These are phyloP conservation scores for Calocybe indica DNA, from an alignment of 768 basidiomycete species.

Conservation along the genomic window DNA sequence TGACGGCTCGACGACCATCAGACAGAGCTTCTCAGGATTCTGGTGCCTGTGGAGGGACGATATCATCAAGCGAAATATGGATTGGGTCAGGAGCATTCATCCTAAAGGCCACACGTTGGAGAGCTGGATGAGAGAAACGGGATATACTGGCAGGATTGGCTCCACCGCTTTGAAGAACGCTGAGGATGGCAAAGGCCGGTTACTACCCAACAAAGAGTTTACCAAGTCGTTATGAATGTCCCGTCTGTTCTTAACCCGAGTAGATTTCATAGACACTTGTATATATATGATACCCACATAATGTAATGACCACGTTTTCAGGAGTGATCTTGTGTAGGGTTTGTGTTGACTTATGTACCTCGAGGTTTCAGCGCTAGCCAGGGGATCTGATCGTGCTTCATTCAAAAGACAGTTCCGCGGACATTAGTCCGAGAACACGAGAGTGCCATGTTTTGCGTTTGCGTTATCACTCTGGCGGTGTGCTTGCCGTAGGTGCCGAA, in stretches of 20 bases:
- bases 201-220: slow-evolving; percentile 16
- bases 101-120: slow-evolving; percentile 29
- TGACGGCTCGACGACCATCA: slow-evolving; percentile 25
- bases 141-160: slow-evolving; percentile 21
- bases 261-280: no score
- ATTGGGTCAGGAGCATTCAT: slow-evolving; percentile 35
- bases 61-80: slow-evolving; percentile 35
- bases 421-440: no score
- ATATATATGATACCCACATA: no score
- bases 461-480: no score
- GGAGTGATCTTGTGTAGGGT: no score
- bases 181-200: slow-evolving; percentile 23
- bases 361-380: no score
- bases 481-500: no score
- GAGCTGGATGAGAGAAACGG: slow-evolving; percentile 32
- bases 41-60: slow-evolving; percentile 39
- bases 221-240: slow-evolving; percentile 1
- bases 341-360: no score
- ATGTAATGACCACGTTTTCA: no score
- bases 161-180: slow-evolving; percentile 22
- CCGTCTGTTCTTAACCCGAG: not conserved
- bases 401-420: no score
- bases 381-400: no score
- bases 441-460: no score
- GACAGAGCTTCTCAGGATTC: slow-evolving; percentile 36